These are phyloP conservation scores for Thelonectria blattea DNA, from an alignment of 2,329 filamentous ascomycete genomes.

Conservation along the genomic window DNA sequence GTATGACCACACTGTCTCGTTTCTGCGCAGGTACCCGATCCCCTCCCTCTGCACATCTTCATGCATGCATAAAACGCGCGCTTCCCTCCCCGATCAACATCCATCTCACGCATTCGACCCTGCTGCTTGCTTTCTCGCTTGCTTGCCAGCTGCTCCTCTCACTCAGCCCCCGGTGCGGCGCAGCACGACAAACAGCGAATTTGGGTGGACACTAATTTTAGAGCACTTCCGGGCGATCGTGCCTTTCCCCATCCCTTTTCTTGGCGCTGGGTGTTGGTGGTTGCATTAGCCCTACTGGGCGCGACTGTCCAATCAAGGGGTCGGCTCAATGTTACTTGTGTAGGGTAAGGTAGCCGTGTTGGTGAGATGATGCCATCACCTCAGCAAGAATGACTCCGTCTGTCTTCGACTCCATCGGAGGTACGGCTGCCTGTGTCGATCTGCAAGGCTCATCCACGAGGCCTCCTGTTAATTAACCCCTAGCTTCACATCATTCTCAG, in stretches of 20 bases:
- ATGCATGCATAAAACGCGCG: too few relatives aligned
- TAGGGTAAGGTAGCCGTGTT: neutral
- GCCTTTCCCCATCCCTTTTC: neutral
- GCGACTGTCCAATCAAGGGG: neutral
- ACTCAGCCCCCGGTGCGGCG: constrained; percentile 10
- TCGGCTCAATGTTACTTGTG: neutral
- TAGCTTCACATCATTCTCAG: neutral
- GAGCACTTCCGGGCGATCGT: neutral
- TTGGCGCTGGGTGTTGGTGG: neutral
- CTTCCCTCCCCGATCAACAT: too few relatives aligned
- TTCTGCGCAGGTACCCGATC: too few relatives aligned
- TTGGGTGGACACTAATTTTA: constrained; percentile 6
- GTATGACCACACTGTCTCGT: too few relatives aligned
- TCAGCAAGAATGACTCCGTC: neutral
- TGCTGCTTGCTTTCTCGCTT: too few relatives aligned
- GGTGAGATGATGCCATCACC: neutral
- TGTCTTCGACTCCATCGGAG: too few relatives aligned
- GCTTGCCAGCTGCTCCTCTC: too few relatives aligned
- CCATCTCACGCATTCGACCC: too few relatives aligned
- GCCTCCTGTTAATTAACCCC: neutral
- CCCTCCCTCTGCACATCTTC: too few relatives aligned
- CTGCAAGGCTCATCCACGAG: neutral
- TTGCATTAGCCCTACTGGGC: neutral
- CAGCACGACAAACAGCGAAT: neutral
- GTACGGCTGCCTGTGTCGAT: neutral